Base-by-base conservation (phyloP, 1,284 basidiomycete genomes). In the Termitomyces sp. region DNA sequence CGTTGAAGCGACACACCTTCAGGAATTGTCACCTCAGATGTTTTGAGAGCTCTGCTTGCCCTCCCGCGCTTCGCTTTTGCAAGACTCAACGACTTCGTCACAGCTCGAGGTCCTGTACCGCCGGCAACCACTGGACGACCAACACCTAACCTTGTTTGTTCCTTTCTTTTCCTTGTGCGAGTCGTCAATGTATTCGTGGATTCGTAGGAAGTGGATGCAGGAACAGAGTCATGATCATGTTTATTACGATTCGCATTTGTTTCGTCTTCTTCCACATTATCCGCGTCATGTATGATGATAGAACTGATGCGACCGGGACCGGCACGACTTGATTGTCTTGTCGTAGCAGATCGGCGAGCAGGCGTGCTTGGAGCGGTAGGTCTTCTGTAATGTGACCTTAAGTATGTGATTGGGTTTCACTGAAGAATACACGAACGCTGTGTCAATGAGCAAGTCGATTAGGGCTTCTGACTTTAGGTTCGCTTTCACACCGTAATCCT, bases 401-500 rank as follows among this genome's bases (percentile, higher is more conserved):
- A 46, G 19, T 10, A 13, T 28, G 19, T 36, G 4, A 8, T 12
- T 21, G 31, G 12, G 13, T 15, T 9, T 30, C n/a, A 12, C 8
- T 8, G 43, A 44, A 28, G 33, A 24, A 19, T 40, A 31, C 31
- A 64, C 74, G 59, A 61, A 82, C 75, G 77, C 74, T 54, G 81
- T 74, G 61, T 84, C 80, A 12, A 88, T 70, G 13, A 90, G 72
- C n/a, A 87, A 73, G 63, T 89, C 83, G 63, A 90, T 88, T 58
- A 90, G 72, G 44, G 81, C 81, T 62, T 88, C 86, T 24, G 86
- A 81, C 72, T 88, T 90, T 65, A 90, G 78, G 68, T 90, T 90
- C 48, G 88, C 87, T 68, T 80, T 85, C 57, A 90, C 80, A 55
- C 87, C 87, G 66, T 84, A 82, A 60, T 88, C 85, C 87, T 90